phyloP scores from a whole-genome alignment of 2,329 filamentous ascomycete species.

The Neoascochyta sp. region DNA sequence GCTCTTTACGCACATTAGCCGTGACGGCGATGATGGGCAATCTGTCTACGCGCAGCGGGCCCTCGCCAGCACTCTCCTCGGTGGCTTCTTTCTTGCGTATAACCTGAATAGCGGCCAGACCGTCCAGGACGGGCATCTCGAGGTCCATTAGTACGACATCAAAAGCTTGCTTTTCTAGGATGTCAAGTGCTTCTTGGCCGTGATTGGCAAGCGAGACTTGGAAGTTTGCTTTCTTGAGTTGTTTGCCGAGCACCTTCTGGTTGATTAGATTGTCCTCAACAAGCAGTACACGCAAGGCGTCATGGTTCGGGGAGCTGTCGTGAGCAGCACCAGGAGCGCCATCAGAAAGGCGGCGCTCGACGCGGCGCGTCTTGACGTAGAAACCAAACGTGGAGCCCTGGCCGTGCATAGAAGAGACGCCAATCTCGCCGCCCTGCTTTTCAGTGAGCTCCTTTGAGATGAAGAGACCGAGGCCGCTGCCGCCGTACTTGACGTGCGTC shows the following conservation, averaged over 20 bases:
- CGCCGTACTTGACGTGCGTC: slow-evolving; percentile 43
- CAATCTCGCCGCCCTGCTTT: slow-evolving; percentile 46
- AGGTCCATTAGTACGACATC: slow-evolving; percentile 48
- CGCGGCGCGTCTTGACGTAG: slow-evolving; percentile 39
- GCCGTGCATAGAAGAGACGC: slow-evolving; percentile 39
- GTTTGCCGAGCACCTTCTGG: slow-evolving; percentile 36
- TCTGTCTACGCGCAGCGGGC: slow-evolving; percentile 14
- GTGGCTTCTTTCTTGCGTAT: slow-evolving; percentile 49
- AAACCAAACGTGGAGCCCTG: slow-evolving; percentile 45
- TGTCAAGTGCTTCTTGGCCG: slow-evolving; percentile 36
- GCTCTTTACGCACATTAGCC: slow-evolving; percentile 37
- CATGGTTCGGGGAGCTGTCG: slow-evolving; percentile 6
- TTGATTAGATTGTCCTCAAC: slow-evolving; percentile 43
- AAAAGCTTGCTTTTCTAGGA: slow-evolving; percentile 26
- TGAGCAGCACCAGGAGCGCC: no score
- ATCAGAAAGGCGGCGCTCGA: slow-evolving; percentile 9
- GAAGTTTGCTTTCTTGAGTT: slow-evolving; percentile 35
- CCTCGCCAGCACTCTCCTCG: slow-evolving; percentile 15
- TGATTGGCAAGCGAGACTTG: slow-evolving; percentile 33
- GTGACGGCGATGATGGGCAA: slow-evolving; percentile 39
- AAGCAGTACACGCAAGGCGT: slow-evolving; percentile 27
- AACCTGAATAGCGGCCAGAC: slow-evolving; percentile 40
- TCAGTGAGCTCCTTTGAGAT: slow-evolving; percentile 47
- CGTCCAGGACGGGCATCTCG: slow-evolving; percentile 55
- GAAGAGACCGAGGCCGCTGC: slow-evolving; percentile 45